Conservation (phyloP, 2,329 filamentous ascomycete genomes). For the Aspergillus sojae region DNA sequence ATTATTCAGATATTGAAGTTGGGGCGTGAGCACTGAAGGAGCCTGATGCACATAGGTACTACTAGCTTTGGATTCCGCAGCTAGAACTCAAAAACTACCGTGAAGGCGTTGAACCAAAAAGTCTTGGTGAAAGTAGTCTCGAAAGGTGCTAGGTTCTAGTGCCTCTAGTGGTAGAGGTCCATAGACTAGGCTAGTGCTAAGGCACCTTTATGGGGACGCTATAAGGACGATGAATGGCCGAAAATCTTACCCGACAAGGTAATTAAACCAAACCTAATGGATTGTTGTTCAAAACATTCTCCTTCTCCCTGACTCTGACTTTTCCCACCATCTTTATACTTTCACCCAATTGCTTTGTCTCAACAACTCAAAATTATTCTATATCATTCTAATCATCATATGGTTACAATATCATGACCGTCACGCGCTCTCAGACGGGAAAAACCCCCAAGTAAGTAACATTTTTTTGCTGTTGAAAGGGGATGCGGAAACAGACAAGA, state of each 20-base stretch:
- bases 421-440: constrained; percentile 55
- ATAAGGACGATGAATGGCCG: constrained; percentile 1
- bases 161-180: background rate
- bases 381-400: constrained; percentile 10
- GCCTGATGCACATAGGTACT: background rate
- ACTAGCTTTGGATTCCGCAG: too few relatives aligned
- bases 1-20: background rate
- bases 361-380: constrained; percentile 4
- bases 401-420: constrained; percentile 41
- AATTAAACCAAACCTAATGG: background rate
- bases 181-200: too few relatives aligned
- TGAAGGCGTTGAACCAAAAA: too few relatives aligned
- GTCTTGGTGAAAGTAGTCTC: too few relatives aligned
- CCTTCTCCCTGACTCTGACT: constrained; percentile 5
- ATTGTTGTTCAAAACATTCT: constrained; percentile 6
- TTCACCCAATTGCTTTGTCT: background rate
- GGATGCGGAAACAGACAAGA: constrained; percentile 4
- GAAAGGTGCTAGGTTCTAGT: background rate
- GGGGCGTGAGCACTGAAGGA: background rate
- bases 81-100: too few relatives aligned
- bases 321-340: constrained; percentile 15
- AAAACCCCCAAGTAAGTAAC: constrained; percentile 53
- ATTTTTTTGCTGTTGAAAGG: constrained; percentile 13
- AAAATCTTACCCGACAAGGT: background rate
- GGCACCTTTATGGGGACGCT: background rate